These are phyloP conservation scores for Paralagenidium karlingii DNA, from an alignment of 352 stramenopile genomes.

Conservation along the genomic window DNA sequence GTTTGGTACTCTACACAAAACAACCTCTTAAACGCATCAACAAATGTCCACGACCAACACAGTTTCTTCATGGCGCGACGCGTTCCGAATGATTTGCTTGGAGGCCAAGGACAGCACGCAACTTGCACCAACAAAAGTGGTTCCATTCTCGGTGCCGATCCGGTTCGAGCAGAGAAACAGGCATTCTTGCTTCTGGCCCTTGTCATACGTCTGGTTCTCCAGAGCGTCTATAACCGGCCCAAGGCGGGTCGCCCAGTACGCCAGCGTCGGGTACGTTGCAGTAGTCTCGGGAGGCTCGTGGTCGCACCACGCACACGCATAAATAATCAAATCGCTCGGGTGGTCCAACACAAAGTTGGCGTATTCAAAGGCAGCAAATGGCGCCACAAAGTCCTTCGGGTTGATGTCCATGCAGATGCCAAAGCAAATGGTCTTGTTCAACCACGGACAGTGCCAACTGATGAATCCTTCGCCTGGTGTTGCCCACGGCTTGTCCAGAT, in stretches of 20 bases:
- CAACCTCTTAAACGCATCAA: no score
- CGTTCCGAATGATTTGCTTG: conserved; percentile 28
- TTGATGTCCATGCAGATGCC: conserved; percentile 89
- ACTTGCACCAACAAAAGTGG: conserved; percentile 69
- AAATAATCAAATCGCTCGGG: conserved; percentile 61
- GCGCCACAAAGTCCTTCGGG: conserved; percentile 58
- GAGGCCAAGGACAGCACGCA: conserved; percentile 55
- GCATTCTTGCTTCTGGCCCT: conserved; percentile 35
- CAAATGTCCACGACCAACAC: conserved; percentile 46
- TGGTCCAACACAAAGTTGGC: conserved; percentile 27
- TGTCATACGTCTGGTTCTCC: conserved; percentile 11
- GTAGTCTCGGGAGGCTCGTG: conserved; percentile 32
- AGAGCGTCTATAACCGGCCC: conserved; percentile 38
- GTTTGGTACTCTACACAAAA: no score
- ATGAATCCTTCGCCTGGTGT: conserved; percentile 43
- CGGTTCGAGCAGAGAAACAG: conserved; percentile 71
- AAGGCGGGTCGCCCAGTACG: conserved; percentile 65
- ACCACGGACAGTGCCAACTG: conserved; percentile 62
- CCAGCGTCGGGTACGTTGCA: conserved; percentile 29
- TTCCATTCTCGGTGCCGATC: conserved; percentile 63
- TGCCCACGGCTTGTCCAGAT: conserved; percentile 74
- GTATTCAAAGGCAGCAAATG: conserved; percentile 64
- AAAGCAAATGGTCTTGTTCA: conserved; percentile 66
- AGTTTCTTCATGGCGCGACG: conserved; percentile 36
- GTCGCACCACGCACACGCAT: conserved; percentile 75